phyloP scores from a whole-genome alignment of 345 rosid species.

The Punica granatum region DNA sequence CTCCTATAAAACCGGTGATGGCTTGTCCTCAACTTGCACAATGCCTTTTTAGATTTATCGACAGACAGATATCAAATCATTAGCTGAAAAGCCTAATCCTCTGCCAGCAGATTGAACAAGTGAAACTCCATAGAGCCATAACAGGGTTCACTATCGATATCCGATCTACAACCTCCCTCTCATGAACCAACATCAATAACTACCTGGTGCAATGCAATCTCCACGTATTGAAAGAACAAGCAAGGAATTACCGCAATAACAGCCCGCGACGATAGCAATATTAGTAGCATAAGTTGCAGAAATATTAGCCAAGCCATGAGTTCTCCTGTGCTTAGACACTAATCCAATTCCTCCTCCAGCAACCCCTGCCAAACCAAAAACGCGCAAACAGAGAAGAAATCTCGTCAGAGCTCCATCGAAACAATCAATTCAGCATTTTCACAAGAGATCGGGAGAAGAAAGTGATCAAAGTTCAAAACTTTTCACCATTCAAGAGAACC shows the following conservation, averaged over 20 bases:
- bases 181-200: neutral
- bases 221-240: neutral
- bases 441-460: too few species aligned
- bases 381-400: neutral
- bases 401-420: neutral
- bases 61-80: too few species aligned
- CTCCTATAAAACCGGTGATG: neutral
- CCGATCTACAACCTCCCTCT: neutral
- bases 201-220: neutral
- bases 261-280: slow-evolving; percentile 60
- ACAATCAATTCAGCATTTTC: neutral
- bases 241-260: slow-evolving; percentile 59
- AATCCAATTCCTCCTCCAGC: slow-evolving; percentile 67
- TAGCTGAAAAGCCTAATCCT: neutral
- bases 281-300: slow-evolving; percentile 59
- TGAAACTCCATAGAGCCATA: neutral
- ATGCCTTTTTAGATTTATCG: too few species aligned
- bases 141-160: neutral
- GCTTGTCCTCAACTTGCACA: neutral
- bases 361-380: slow-evolving; percentile 31
- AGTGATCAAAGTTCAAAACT: neutral
- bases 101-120: neutral
- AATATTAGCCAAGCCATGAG: slow-evolving; percentile 53
- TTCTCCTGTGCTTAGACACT: slow-evolving; percentile 51
- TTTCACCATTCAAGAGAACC: neutral